These are phyloP conservation scores for Oryza longistaminata DNA, from an alignment of 176 grass and related monocot species.

Conservation along the genomic window DNA sequence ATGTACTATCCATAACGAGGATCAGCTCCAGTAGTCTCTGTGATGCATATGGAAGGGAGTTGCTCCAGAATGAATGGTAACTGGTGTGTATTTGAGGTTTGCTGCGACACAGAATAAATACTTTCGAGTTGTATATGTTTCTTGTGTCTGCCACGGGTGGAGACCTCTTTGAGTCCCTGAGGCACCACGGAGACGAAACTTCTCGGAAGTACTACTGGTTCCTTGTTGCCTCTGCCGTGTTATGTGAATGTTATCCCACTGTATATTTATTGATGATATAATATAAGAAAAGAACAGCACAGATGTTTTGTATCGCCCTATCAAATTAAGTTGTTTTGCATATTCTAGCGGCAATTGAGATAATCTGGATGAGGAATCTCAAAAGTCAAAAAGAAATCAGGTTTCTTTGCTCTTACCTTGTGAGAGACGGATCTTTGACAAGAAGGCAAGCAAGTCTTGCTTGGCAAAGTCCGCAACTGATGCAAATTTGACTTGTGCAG, in stretches of 20 bases:
- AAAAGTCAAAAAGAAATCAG: not conserved
- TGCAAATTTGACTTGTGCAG: conserved; percentile 1
- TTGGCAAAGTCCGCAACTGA: not conserved
- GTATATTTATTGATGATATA: conserved; percentile 49
- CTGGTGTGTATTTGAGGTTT: not conserved
- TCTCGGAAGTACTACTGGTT: conserved; percentile 22
- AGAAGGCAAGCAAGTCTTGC: not conserved
- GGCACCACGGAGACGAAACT: conserved; percentile 12
- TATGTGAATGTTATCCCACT: conserved; percentile 26
- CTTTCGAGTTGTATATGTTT: conserved; percentile 12
- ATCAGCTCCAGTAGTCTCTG: not conserved
- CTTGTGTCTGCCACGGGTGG: not conserved
- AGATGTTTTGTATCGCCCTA: too few relatives aligned
- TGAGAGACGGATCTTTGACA: conserved; percentile 23
- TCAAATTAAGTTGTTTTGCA: not conserved
- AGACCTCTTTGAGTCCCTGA: not conserved
- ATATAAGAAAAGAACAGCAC: not conserved
- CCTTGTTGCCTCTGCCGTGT: not conserved
- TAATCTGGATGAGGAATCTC: not conserved
- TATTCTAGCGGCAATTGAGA: not conserved
- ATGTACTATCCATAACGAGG: not conserved
- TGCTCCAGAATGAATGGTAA: not conserved
- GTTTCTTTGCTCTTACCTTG: conserved; percentile 17
- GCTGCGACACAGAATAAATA: not conserved
- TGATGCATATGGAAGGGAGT: conserved; percentile 15